These are phyloP conservation scores for Capillidium heterosporum DNA, from an alignment of 371 early-diverging fungal species.

Conservation along the genomic window DNA sequence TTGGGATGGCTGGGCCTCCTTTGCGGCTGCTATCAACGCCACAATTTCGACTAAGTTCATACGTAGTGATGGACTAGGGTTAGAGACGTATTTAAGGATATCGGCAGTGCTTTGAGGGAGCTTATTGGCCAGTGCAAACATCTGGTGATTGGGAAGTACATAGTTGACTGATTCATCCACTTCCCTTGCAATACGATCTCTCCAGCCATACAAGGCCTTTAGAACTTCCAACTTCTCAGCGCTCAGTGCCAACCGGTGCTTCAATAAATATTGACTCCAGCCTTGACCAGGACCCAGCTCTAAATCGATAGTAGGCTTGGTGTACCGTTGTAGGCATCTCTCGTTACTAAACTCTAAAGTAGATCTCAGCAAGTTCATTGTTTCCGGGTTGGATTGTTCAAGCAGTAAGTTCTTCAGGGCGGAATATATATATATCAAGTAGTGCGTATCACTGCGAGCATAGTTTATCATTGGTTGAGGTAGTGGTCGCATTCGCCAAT, in stretches of 20 bases:
- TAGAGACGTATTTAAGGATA: too few relatives aligned
- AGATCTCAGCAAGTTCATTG: constrained; percentile 41
- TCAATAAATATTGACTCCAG: constrained; percentile 47
- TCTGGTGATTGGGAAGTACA: constrained; percentile 80
- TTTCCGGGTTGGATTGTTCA: constrained; percentile 24
- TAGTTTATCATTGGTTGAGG: constrained; percentile 81
- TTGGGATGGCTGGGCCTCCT: too few relatives aligned
- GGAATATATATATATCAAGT: constrained; percentile 83
- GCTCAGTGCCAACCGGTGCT: constrained; percentile 39
- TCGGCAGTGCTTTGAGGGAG: constrained; percentile 56
- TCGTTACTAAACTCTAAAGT: constrained; percentile 46
- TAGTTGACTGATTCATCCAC: constrained; percentile 81
- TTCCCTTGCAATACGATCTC: constrained; percentile 72
- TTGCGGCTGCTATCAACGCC: too few relatives aligned
- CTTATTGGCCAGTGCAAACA: constrained; percentile 47
- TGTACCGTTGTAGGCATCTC: constrained; percentile 40
- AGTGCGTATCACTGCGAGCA: constrained; percentile 92
- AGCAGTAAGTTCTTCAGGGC: constrained; percentile 68
- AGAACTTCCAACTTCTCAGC: constrained; percentile 43
- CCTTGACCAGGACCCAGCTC: constrained; percentile 45
- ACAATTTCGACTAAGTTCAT: too few relatives aligned
- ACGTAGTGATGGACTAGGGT: too few relatives aligned
- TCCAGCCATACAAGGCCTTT: constrained; percentile 76
- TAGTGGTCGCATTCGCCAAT: constrained; percentile 92
- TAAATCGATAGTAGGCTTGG: constrained; percentile 65